phyloP scores from a whole-genome alignment of 2,329 filamentous ascomycete species.

The Microdochium nivale region DNA sequence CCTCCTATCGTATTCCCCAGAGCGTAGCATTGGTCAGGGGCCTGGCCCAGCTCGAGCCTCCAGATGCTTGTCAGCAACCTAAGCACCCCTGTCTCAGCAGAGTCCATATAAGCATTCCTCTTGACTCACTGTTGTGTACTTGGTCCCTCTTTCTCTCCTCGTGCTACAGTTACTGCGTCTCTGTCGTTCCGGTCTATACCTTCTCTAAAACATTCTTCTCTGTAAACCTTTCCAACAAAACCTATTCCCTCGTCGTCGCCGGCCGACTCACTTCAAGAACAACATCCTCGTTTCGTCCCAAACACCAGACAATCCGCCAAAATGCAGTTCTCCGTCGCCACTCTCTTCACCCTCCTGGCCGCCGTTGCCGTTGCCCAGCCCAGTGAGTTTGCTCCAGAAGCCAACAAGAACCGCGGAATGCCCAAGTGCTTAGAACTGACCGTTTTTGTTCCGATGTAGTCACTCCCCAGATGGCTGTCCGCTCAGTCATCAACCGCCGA shows the following conservation, averaged over 20 bases:
- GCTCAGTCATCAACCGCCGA: not conserved
- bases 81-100: not conserved
- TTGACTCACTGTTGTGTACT: slow-evolving; percentile 1
- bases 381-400: too few relatives aligned
- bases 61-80: not conserved
- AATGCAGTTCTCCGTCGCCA: slow-evolving; percentile 44
- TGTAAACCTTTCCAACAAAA: slow-evolving; percentile 13
- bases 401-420: too few relatives aligned
- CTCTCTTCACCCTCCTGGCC: slow-evolving; percentile 34
- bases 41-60: slow-evolving; percentile 2
- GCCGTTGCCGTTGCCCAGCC: slow-evolving; percentile 34
- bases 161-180: slow-evolving; percentile 11
- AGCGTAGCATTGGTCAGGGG: not conserved
- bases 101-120: not conserved
- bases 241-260: slow-evolving; percentile 36
- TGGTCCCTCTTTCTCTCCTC: slow-evolving; percentile 14
- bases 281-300: slow-evolving; percentile 9
- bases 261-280: slow-evolving; percentile 34
- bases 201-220: slow-evolving; percentile 15
- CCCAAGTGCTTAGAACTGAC: too few relatives aligned
- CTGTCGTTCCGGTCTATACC: slow-evolving; percentile 10
- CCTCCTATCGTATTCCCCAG: not conserved
- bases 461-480: not conserved
- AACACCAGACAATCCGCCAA: slow-evolving; percentile 24
- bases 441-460: not conserved